phyloP scores from a whole-genome alignment of 257 asterid species.

The Leonotis leonurus region DNA sequence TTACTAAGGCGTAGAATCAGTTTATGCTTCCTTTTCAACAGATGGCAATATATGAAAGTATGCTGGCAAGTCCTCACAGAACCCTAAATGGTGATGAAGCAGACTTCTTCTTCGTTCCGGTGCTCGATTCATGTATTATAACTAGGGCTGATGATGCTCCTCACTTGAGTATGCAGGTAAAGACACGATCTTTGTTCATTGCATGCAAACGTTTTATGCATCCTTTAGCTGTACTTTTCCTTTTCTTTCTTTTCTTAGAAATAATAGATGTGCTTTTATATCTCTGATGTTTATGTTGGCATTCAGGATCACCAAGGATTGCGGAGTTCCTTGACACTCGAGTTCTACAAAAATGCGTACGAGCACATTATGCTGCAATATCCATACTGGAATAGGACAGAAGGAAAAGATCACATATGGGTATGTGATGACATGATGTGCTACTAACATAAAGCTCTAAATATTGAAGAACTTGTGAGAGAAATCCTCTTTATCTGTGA shows the following conservation, averaged over 20 bases:
- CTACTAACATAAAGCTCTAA: not conserved
- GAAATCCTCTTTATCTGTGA: no score
- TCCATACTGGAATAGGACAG: conserved; percentile 81
- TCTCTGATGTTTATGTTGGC: conserved; percentile 11
- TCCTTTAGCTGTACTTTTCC: no score
- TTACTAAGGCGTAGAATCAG: not conserved
- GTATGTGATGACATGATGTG: conserved; percentile 45
- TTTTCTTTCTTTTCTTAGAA: no score
- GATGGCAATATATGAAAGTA: conserved; percentile 89
- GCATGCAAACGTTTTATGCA: no score
- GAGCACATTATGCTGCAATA: conserved; percentile 62
- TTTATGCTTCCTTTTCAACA: conserved; percentile 25
- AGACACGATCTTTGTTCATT: not conserved
- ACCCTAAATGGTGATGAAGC: conserved; percentile 93
- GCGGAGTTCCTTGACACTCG: conserved; percentile 86
- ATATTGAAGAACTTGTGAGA: not conserved
- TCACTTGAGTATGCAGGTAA: conserved; percentile 74
- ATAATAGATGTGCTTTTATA: no score
- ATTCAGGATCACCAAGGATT: conserved; percentile 71
- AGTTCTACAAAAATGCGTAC: conserved; percentile 70
- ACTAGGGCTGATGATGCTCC: conserved; percentile 98
- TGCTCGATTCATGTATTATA: conserved; percentile 90
- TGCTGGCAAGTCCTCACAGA: conserved; percentile 80
- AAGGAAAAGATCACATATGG: conserved; percentile 97
- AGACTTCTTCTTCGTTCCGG: conserved; percentile 91